phyloP scores from a whole-genome alignment of 2,329 filamentous ascomycete species.

The Colletotrichum shisoi region DNA sequence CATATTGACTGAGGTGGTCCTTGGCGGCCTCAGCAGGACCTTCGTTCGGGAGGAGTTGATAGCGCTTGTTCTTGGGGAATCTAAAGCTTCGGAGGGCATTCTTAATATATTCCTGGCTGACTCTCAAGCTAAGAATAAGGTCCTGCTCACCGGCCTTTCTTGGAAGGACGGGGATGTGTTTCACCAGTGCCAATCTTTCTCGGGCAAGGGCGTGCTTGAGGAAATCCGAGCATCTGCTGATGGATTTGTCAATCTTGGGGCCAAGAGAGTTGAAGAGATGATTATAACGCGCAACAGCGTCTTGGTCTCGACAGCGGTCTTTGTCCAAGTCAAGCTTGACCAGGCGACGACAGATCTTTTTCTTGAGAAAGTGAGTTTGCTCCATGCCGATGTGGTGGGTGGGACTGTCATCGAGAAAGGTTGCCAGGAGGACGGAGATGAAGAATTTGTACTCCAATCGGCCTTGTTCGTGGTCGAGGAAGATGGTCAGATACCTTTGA shows the following conservation, averaged over 20 bases:
- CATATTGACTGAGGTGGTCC: conserved; percentile 39
- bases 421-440: conserved; percentile 57
- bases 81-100: conserved; percentile 7
- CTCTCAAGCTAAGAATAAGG: conserved; percentile 50
- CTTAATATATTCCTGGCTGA: conserved; percentile 50
- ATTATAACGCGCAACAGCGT: conserved; percentile 41
- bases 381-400: conserved; percentile 47
- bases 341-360: conserved; percentile 65
- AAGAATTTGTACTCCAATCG: conserved; percentile 65
- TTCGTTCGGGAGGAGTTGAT: background rate
- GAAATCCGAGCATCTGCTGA: conserved; percentile 44
- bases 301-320: conserved; percentile 30
- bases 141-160: conserved; percentile 46
- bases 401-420: conserved; percentile 55
- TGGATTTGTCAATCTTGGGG: conserved; percentile 44
- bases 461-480: conserved; percentile 53
- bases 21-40: conserved; percentile 30
- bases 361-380: conserved; percentile 51
- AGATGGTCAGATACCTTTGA: conserved; percentile 59
- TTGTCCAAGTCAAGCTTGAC: conserved; percentile 62
- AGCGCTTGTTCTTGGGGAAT: background rate
- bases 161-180: conserved; percentile 55
- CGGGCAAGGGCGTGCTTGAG: conserved; percentile 51
- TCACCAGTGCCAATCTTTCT: conserved; percentile 51
- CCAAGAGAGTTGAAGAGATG: conserved; percentile 45